Conservation (phyloP, 2,329 filamentous ascomycete species). For the Gaeumannomyces sp. region DNA sequence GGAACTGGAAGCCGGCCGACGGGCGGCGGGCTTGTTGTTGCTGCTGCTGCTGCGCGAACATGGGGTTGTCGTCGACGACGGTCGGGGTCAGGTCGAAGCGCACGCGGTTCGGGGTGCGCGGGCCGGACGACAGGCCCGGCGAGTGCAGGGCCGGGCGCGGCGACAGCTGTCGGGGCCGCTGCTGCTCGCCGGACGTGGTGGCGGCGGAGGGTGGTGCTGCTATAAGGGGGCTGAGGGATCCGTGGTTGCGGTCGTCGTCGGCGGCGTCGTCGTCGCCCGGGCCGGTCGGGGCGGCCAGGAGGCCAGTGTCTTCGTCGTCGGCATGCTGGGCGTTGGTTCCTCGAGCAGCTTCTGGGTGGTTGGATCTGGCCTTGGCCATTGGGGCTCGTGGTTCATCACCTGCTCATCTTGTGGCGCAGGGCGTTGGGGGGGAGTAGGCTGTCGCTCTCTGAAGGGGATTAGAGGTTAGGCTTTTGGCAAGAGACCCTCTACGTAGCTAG, state of each 20-base stretch:
- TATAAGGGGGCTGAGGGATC: neutral
- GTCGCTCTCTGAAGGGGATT: neutral
- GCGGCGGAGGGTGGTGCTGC: too few species aligned
- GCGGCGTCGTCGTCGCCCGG: neutral
- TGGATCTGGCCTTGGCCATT: constrained; percentile 10
- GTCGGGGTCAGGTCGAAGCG: constrained; percentile 60
- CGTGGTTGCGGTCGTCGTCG: neutral
- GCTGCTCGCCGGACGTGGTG: neutral
- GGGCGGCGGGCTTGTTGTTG: neutral
- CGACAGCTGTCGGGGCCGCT: neutral
- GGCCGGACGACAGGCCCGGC: constrained; percentile 17
- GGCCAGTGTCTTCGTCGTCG: constrained; percentile 9
- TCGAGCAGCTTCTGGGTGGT: constrained; percentile 4
- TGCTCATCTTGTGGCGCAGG: constrained; percentile 7
- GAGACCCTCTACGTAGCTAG: neutral
- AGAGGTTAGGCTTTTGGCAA: neutral
- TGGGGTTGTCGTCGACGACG: constrained; percentile 22
- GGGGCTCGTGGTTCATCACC: constrained; percentile 5
- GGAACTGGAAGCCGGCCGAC: neutral
- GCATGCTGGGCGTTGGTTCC: constrained; percentile 6
- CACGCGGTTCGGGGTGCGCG: constrained; percentile 65
- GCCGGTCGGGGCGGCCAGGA: constrained; percentile 1
- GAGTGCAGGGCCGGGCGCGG: constrained; percentile 6
- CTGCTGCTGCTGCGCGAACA: neutral
- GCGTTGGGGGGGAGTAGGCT: too few species aligned